Evolutionary conservation across 495 filamentous ascomycete species (phyloP).

Genomic region (Diplogelasinospora grovesii): DNA sequence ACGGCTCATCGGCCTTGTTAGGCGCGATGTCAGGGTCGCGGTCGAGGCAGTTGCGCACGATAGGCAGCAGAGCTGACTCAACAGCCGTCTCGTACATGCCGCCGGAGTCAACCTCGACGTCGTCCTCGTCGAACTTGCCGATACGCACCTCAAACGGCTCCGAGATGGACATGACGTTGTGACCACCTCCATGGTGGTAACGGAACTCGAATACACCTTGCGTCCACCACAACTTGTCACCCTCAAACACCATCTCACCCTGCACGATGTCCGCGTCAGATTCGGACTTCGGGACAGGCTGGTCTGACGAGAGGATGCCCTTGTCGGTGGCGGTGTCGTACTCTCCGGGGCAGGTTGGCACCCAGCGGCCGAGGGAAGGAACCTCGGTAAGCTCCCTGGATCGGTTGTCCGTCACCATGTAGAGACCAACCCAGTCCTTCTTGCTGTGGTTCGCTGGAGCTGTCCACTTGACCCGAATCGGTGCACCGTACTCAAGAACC

Average conservation of each 20-base stretch:
- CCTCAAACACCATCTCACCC: conserved; percentile 82
- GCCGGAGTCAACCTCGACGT: conserved; percentile 46
- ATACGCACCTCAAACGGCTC: conserved; percentile 88
- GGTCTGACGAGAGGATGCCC: conserved; percentile 69
- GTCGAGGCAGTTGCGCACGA: conserved; percentile 89
- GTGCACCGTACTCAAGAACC: conserved; percentile 82
- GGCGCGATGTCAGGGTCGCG: conserved; percentile 88
- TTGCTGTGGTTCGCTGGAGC: conserved; percentile 87
- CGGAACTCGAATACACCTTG: conserved; percentile 93
- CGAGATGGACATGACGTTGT: conserved; percentile 95
- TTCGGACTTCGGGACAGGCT: conserved; percentile 44
- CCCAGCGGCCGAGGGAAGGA: conserved; percentile 84
- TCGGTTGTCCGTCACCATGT: conserved; percentile 87
- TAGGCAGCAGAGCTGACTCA: conserved; percentile 68
- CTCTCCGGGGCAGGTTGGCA: conserved; percentile 66
- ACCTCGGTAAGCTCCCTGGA: conserved; percentile 77
- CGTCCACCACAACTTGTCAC: conserved; percentile 96
- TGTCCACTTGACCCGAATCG: conserved; percentile 86
- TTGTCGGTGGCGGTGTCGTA: conserved; percentile 74
- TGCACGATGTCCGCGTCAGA: conserved; percentile 44
- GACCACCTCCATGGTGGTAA: conserved; percentile 90
- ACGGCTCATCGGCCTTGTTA: conserved; percentile 68
- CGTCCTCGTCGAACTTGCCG: conserved; percentile 63
- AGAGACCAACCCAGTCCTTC: conserved; percentile 92
- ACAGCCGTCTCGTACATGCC: conserved; percentile 42